These are phyloP conservation scores for Coniochaeta sp. DNA, from an alignment of 2,329 filamentous ascomycete genomes.

Conservation along the genomic window DNA sequence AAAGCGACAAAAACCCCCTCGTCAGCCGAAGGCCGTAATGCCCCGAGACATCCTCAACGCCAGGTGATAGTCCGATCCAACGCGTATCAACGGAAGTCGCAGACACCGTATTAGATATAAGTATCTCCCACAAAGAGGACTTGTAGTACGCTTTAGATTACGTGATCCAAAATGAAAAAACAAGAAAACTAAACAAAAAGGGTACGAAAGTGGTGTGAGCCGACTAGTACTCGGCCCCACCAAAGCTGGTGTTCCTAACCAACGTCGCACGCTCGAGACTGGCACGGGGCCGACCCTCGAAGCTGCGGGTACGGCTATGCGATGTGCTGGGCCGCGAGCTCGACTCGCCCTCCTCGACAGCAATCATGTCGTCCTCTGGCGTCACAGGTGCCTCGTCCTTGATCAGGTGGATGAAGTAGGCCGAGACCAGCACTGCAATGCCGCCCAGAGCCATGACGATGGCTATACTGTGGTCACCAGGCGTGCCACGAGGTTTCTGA, in stretches of 20 bases:
- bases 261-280: conserved; percentile 37
- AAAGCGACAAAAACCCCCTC: background rate
- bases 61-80: background rate
- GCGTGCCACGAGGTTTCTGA: conserved; percentile 78
- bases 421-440: conserved; percentile 67
- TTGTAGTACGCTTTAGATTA: too few relatives aligned
- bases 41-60: background rate
- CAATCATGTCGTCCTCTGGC: conserved; percentile 26
- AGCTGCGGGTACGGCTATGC: conserved; percentile 29
- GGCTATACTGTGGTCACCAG: conserved; percentile 79
- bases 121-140: background rate
- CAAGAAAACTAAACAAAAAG: background rate
- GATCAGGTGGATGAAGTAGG: conserved; percentile 62
- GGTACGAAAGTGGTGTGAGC: background rate
- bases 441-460: conserved; percentile 84
- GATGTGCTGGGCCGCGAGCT: conserved; percentile 18
- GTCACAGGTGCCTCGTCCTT: conserved; percentile 46
- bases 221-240: conserved; percentile 36
- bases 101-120: background rate
- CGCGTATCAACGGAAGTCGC: background rate
- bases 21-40: background rate
- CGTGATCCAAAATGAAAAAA: background rate
- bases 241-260: conserved; percentile 41
- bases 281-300: conserved; percentile 31
- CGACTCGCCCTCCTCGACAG: conserved; percentile 25